Base-by-base conservation (phyloP, 2,329 filamentous ascomycete genomes). In the Cladobotryum mycophilum region DNA sequence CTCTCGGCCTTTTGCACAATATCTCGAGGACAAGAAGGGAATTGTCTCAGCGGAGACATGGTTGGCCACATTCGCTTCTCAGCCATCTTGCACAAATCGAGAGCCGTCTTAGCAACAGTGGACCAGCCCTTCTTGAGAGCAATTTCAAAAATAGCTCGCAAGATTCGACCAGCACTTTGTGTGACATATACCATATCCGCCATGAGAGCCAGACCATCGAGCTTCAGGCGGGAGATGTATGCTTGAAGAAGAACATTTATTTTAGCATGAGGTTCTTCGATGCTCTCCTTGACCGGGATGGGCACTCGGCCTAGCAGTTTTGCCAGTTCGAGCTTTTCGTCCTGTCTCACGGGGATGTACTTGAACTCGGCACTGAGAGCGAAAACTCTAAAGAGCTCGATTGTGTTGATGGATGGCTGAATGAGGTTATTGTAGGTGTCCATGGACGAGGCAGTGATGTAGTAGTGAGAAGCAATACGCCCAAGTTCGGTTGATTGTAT, bases 51-150 rank as follows among this genome's bases (percentile, higher is more conserved):
- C 11, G 95, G 93, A 36, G 89, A 89, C 93, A 97, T 99, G 5
- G 92, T 97, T 13, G 92, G 91, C 93, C 93, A 99, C 95, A 99
- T 99, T 45, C 95, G 82, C 76, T 96, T 96, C 74, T 99, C 93
- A 0, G 92, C 93, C 89, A 96, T 97, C 74, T 99, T 99, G 73
- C 95, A 99, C 48, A 99, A 79, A 61, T 96, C 89, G 40, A 99
- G 76, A 1, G 93, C 91, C 55, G 87, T 89, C 72, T 93, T 96
- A 8, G 93, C 89, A 3, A 97, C 93, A 14, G 84, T 86, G 1
- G 93, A 84, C 92, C 92, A 99, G 34, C 92, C 92, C 70, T 96
- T 96, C 72, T 92, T 95, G 58, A 99, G 72, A n/a, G 88, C 86
- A 49, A 99, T 97, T 71, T 99, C 95, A 58, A 97, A 99, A 45